These are phyloP conservation scores for Saturnispora besseyi DNA, from an alignment of 805 yeast species.

Conservation along the genomic window DNA sequence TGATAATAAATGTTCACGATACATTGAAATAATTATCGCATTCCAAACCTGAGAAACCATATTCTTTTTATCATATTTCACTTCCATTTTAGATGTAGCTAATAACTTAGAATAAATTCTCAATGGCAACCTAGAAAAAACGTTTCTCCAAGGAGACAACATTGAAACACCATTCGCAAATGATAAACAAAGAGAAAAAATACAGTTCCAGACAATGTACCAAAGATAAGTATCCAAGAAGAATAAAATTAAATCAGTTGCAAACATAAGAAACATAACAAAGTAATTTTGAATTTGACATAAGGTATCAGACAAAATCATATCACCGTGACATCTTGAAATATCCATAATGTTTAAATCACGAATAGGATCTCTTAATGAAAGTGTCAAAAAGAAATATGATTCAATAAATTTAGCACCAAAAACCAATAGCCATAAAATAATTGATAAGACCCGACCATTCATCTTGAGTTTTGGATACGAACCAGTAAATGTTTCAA, in stretches of 20 bases:
- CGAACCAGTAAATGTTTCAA: constrained; percentile 35
- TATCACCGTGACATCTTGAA: constrained; percentile 37
- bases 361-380: constrained; percentile 43
- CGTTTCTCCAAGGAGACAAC: constrained; percentile 51
- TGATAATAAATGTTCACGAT: constrained; percentile 43
- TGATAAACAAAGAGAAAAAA: constrained; percentile 40
- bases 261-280: constrained; percentile 32
- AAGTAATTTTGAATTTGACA: constrained; percentile 37
- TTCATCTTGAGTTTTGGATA: constrained; percentile 34
- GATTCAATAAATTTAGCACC: constrained; percentile 44
- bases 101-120: constrained; percentile 42
- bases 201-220: constrained; percentile 49
- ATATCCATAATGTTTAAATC: constrained; percentile 38
- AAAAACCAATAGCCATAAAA: constrained; percentile 41
- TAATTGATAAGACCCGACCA: constrained; percentile 33
- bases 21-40: constrained; percentile 44
- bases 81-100: constrained; percentile 36
- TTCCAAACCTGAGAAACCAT: constrained; percentile 46
- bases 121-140: constrained; percentile 42
- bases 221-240: constrained; percentile 49
- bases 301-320: constrained; percentile 31
- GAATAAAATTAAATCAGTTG: constrained; percentile 41
- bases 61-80: constrained; percentile 32
- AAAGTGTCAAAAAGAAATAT: constrained; percentile 44
- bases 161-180: constrained; percentile 45